Evolutionary conservation across 1,139 yeast genomes (phyloP), one percentile per base, ranked within the genome.

Genomic region (Debaryomyces fabryi): DNA sequence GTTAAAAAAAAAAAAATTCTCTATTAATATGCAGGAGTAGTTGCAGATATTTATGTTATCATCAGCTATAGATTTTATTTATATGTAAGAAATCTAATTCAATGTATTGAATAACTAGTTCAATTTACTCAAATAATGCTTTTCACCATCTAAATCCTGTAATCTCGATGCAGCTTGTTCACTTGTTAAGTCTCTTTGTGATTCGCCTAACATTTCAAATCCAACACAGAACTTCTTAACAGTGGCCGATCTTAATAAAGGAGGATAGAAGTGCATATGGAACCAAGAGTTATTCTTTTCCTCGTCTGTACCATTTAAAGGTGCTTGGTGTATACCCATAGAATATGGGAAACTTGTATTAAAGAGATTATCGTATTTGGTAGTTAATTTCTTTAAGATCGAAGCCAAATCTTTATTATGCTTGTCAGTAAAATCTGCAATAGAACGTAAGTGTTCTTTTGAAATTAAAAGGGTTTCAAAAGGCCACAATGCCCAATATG

Each of bases 401-500:
- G 69, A 61, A 1, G 91, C 90, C 57, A 86, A 75, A 54, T 85
- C 89, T 7, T 49, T 45, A 52, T 74, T 77, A 54, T 86, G 84
- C 51, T 71, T 67, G 3, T 68, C 73, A 24, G 67, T 68, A 55
- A 86, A 79, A 32, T 81, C 81, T 33, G 68, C 67, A 18, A 85
- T 62, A 23, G 85, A 80, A 32, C 76, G 68, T 49, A 84, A 68
- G 52, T 83, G 85, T 33, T 71, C 68, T 57, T 82, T 81, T 21
- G 89, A 63, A 8, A 86, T 68, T 36, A 86, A 71, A 66, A 86
- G 68, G 6, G 88, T 82, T 65, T 86, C 91, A 63, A 85, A 86
- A 6, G 93, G 93, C 92, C 93, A 86, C 43, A 83, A 75, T 3
- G 92, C 93, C 93, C 93, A 86, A 66, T 82, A 86, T 43, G 93